Conservation (phyloP, 345 rosid species). For the Sonneratia caseolaris region DNA sequence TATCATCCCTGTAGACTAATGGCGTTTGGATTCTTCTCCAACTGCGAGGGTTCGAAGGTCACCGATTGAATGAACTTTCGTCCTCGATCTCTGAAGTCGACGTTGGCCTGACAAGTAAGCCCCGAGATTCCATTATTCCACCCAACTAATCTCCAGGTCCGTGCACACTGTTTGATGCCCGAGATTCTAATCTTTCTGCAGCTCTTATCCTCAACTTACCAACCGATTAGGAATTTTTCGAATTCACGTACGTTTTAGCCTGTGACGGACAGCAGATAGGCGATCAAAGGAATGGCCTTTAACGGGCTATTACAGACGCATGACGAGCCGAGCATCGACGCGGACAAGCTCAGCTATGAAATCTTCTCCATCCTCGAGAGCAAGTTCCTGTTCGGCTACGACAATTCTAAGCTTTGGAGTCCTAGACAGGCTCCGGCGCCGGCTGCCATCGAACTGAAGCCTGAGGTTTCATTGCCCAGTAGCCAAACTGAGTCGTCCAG, state of each 20-base stretch:
- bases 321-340: constrained; percentile 74
- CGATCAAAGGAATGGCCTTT: constrained; percentile 20
- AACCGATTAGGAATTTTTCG: neutral
- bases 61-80: neutral
- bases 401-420: constrained; percentile 51
- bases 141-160: neutral
- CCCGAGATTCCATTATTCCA: neutral
- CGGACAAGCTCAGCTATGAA: constrained; percentile 90
- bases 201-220: neutral
- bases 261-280: neutral
- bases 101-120: no score
- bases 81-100: neutral
- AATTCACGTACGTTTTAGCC: neutral
- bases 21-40: neutral
- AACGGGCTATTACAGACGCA: constrained; percentile 29
- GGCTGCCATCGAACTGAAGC: neutral
- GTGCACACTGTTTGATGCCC: neutral
- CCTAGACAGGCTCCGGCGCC: constrained; percentile 27
- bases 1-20: neutral
- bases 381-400: constrained; percentile 78
- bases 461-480: constrained; percentile 8
- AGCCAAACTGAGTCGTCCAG: neutral
- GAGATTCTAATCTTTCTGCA: neutral
- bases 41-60: no score
- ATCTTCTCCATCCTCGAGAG: constrained; percentile 87